Evolutionary conservation across 2,329 filamentous ascomycete species (phyloP), one percentile per base, ranked within the genome.

Genomic region (Neopestalotiopsis sp.): DNA sequence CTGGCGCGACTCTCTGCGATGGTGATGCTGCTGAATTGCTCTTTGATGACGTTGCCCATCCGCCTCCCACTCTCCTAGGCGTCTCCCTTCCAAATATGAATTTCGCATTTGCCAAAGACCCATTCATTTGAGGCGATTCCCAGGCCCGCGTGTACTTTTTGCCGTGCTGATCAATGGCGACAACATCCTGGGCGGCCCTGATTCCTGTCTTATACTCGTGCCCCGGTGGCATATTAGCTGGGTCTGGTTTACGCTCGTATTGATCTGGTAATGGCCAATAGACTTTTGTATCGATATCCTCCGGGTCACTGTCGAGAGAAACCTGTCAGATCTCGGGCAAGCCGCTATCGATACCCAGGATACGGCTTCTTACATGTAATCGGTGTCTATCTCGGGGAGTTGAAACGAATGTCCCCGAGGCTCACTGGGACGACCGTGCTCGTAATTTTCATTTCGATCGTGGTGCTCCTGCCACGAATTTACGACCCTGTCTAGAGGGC

Each of bases 221-320:
- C 14, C 34, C 10, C 13, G n/a, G 9, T 17, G 59, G 59, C 28
- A 62, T 30, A 62, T 14, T 40, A 20, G 12, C 30, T 34, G 59
- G 32, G 7, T 34, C 59, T 62, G 32, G 59, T 20, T 40, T 40
- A 34, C 59, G 59, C 59, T 62, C 59, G 32, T 62, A 62, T 6
- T 62, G 59, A 20, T 62, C 59, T 62, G 59, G 59, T 34, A 62
- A 38, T 3, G 59, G 59, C 59, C 59, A 62, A 12, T 20, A 62
- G 17, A 62, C 59, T 34, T 38, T 34, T 40, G 30, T 40, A 34
- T 62, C 30, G 13, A 10, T 13, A 34, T 62, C 32, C 13, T 17
- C 30, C 12, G 59, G n/a, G 32, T 40, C 20, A 7, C 59, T 62
- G 32, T 20, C n/a, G 7, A 53, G 45, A 7, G 5, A 53, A n/a